Evolutionary conservation across 495 filamentous ascomycete species (phyloP).

Genomic region (Podospora bellae-mahoneyi): DNA sequence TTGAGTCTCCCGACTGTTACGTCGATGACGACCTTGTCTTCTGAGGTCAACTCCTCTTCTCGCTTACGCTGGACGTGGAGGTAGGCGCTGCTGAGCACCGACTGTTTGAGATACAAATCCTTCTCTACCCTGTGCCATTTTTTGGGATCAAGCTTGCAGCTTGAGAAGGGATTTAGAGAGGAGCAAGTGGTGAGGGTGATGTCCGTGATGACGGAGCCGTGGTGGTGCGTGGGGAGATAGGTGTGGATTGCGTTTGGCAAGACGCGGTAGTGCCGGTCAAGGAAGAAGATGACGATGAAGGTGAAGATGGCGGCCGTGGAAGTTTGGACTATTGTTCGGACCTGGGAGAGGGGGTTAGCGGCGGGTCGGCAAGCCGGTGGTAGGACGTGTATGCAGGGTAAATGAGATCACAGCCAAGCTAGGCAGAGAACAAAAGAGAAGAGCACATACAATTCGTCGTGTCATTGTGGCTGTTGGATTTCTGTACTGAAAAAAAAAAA

Average conservation of each 20-base stretch:
- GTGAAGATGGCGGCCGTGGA: slow-evolving; percentile 61
- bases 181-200: slow-evolving; percentile 79
- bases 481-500: not conserved
- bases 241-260: slow-evolving; percentile 78
- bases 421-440: not conserved
- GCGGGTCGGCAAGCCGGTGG: not conserved
- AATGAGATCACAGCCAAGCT: not conserved
- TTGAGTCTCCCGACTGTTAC: slow-evolving; percentile 74
- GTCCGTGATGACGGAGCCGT: slow-evolving; percentile 82
- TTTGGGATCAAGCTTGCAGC: slow-evolving; percentile 71
- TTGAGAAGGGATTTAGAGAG: slow-evolving; percentile 67
- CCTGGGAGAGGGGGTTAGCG: slow-evolving; percentile 37
- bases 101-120: slow-evolving; percentile 76
- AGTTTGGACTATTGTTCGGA: slow-evolving; percentile 83
- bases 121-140: slow-evolving; percentile 87
- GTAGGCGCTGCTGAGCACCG: slow-evolving; percentile 75
- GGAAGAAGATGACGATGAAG: slow-evolving; percentile 66
- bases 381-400: not conserved
- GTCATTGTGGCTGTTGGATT: slow-evolving; percentile 30
- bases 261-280: slow-evolving; percentile 78
- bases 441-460: slow-evolving; percentile 41
- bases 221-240: slow-evolving; percentile 76
- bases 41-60: slow-evolving; percentile 73
- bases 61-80: slow-evolving; percentile 81
- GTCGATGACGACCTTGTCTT: slow-evolving; percentile 81